Base-by-base conservation (phyloP, 441 rosid species). In the Gossypium schwendimanii region DNA sequence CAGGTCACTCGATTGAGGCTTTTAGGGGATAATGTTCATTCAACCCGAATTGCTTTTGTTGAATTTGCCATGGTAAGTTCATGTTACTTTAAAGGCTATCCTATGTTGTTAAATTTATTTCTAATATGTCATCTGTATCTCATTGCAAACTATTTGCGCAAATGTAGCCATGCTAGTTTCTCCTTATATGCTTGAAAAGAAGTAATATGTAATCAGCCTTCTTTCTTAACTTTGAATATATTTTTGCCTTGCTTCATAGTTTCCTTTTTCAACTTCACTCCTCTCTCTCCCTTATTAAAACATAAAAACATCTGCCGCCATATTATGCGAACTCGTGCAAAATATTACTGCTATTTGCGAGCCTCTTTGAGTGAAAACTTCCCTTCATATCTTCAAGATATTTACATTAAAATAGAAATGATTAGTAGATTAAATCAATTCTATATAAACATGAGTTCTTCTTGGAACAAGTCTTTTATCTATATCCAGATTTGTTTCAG, bases 1-100 rank as follows among this genome's bases (percentile, higher is more conserved):
- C 74, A 88, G 93, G 93, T 88, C 41, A 85, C 91, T 78, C 88
- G 87, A 41, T 79, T 88, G 78, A 88, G 93, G 87, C 86, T 88
- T 72, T 80, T 87, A 68, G 91, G 93, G 8, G 91, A 87, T 81
- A 82, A 85, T 7, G 80, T 85, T 79, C 93, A 88, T 75, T 85
- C 89, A 20, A 87, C 88, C 71, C 89, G 88, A 74, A 88, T 85
- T 77, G 91, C 89, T 74, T 88, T 88, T 74, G 91, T 88, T 74
- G 93, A 88, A 81, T 88, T 88, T 76, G 86, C 87, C 50, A 74
- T 74, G 87, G 93, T 88, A 75, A 81, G 85, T 60, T 75, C 52
- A 41, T 79, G 10, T 39, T 61, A 54, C 7, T 52, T 45, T 63
- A 31, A 10, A 67, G 21, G 17, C 61, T 18, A 62, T 70, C 36